Conservation (phyloP, 768 basidiomycete species). For the Kwoniella sp. region DNA sequence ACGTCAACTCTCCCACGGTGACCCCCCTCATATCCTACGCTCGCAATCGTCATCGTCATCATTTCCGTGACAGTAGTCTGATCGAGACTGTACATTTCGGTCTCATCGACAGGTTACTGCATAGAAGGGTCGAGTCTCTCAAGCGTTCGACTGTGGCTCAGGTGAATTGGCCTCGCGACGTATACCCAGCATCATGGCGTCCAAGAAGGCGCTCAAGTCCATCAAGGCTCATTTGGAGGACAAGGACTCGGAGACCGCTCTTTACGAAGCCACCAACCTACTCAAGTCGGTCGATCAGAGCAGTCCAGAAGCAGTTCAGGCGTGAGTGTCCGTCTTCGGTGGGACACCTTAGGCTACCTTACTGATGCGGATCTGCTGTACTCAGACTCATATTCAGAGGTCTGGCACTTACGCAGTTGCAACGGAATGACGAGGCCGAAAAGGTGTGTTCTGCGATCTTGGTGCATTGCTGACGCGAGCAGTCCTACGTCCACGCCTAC, state of each 20-base stretch:
- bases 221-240: slow-evolving; percentile 36
- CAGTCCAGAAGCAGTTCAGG: slow-evolving; percentile 31
- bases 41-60: no score
- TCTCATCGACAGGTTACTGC: no score
- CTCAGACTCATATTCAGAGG: slow-evolving; percentile 79
- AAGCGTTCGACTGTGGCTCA: slow-evolving; percentile 3
- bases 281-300: slow-evolving; percentile 28
- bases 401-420: slow-evolving; percentile 70
- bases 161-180: background rate
- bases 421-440: slow-evolving; percentile 69
- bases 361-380: background rate
- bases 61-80: no score
- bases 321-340: slow-evolving; percentile 16
- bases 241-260: slow-evolving; percentile 31
- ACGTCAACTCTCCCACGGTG: background rate
- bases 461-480: no score
- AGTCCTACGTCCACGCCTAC: slow-evolving; percentile 78
- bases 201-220: slow-evolving; percentile 41
- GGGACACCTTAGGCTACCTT: background rate
- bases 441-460: no score
- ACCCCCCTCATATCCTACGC: no score
- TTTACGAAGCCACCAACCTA: slow-evolving; percentile 31
- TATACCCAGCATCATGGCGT: slow-evolving; percentile 17
- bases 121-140: background rate
- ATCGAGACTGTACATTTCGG: no score